Percentiles rank a stretch among this genome's conserved stretches.
Evolutionary conservation across 2,329 filamentous ascomycete species (phyloP).

Genomic region (Hypoxylon sp.): DNA sequence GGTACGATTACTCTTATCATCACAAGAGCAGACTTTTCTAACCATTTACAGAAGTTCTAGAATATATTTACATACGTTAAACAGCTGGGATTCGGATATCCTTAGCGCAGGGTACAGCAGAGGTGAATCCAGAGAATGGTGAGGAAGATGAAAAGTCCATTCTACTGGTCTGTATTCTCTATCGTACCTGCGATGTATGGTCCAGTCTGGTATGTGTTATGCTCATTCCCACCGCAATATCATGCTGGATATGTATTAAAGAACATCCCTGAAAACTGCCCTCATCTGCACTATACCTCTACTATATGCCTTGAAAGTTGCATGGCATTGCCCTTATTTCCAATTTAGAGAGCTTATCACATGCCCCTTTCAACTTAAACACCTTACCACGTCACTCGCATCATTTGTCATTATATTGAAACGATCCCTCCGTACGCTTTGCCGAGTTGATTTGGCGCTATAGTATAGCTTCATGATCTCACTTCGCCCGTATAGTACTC

Average conservation of each 20-base stretch:
- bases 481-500: background rate
- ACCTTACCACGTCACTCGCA: background rate
- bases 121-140: background rate
- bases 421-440: background rate
- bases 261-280: background rate
- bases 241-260: too few relatives aligned
- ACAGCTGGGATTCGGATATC: background rate
- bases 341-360: background rate
- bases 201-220: background rate
- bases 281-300: background rate
- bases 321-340: background rate
- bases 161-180: background rate
- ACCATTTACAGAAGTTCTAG: background rate
- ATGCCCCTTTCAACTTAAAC: background rate
- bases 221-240: background rate
- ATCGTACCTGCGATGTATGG: background rate
- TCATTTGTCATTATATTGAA: background rate
- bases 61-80: background rate
- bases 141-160: background rate
- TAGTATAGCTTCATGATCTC: background rate
- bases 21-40: background rate
- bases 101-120: background rate
- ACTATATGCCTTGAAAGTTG: background rate
- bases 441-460: background rate
- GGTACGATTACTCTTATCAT: background rate